Percentiles rank a stretch among this genome's conserved stretches.
Evolutionary conservation across 257 asterid species (phyloP).

Genomic region (Lithospermum erythrorhizon): DNA sequence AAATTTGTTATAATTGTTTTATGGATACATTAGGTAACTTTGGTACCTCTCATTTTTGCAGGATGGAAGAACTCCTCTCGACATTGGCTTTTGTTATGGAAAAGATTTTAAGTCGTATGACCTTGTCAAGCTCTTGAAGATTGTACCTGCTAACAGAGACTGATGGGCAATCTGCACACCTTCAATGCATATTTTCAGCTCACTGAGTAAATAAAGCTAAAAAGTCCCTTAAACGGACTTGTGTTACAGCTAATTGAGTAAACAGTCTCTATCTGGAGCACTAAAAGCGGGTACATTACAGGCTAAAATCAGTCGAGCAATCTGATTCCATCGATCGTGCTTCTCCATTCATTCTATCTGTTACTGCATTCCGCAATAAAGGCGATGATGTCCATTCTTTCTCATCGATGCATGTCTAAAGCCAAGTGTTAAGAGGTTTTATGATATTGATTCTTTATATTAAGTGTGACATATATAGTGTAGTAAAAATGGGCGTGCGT

Average conservation of each 20-base stretch:
- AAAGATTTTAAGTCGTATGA: slow-evolving; percentile 92
- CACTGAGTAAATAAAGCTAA: not conserved
- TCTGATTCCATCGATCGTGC: not conserved
- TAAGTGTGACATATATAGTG: too few relatives aligned
- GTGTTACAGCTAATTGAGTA: too few relatives aligned
- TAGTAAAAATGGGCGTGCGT: too few relatives aligned
- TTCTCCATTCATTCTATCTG: not conserved
- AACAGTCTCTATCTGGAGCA: not conserved
- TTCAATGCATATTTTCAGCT: not conserved
- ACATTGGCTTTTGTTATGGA: slow-evolving; percentile 77
- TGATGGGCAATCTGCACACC: slow-evolving; percentile 10
- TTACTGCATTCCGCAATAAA: not conserved
- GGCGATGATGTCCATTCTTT: too few relatives aligned
- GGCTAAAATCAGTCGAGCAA: not conserved
- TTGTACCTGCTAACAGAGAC: slow-evolving; percentile 48
- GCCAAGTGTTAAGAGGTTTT: too few relatives aligned
- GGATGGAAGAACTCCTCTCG: slow-evolving; percentile 67
- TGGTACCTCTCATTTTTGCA: slow-evolving; percentile 8
- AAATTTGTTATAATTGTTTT: too few relatives aligned
- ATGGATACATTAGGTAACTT: not conserved
- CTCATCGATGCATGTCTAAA: too few relatives aligned
- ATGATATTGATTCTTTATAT: too few relatives aligned
- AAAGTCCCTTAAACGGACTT: not conserved
- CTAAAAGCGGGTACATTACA: not conserved
- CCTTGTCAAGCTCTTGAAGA: slow-evolving; percentile 73